Evolutionary conservation across 2,329 filamentous ascomycete genomes (phyloP), one percentile per base, ranked within the genome.

Genomic region (Colletotrichum musae): DNA sequence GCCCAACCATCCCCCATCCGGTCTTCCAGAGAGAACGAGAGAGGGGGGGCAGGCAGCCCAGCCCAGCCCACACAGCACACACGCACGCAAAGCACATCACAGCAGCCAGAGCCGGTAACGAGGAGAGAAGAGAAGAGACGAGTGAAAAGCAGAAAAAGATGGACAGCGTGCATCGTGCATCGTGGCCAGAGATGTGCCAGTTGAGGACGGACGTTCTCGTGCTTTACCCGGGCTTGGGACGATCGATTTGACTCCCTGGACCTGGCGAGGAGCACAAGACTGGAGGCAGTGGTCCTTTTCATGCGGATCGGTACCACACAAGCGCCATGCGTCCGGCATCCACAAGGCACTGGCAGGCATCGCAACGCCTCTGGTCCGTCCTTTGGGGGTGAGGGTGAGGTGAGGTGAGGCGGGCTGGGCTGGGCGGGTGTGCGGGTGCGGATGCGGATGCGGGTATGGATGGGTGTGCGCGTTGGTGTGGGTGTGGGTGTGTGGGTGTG

Each of bases 271-370:
- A 54, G 48, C 62, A 66, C 50, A 69, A 66, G 56, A 32, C 54
- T 39, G 32, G 24, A 45, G 28, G 51, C 56, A 41, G 26, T 54
- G 48, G 48, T 16, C 26, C 15, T 62, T 58, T 26, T 41, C 28
- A 26, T 41, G 61, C 47, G 53, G 56, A 59, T 56, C 51, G 24
- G 64, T 62, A 58, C 56, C 50, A 70, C 67, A 60, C 56, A 48
- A 67, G 26, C 39, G 57, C 57, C 56, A 36, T 67, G 62, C 57
- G 32, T 57, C 50, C 50, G 43, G 36, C 56, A 70, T 45, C 18
- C 26, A 52, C 32, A 13, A 50, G 56, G 62, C 48, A 39, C 41
- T 66, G 24, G 53, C 32, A 28, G 48, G 51, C 43, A 60, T 58
- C 26, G 63, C 43, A 32, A 16, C 21, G 39, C 47, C 65, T 54